These are phyloP conservation scores for Dactylellina haptotyla DNA, from an alignment of 2,329 filamentous ascomycete species.

Conservation along the genomic window DNA sequence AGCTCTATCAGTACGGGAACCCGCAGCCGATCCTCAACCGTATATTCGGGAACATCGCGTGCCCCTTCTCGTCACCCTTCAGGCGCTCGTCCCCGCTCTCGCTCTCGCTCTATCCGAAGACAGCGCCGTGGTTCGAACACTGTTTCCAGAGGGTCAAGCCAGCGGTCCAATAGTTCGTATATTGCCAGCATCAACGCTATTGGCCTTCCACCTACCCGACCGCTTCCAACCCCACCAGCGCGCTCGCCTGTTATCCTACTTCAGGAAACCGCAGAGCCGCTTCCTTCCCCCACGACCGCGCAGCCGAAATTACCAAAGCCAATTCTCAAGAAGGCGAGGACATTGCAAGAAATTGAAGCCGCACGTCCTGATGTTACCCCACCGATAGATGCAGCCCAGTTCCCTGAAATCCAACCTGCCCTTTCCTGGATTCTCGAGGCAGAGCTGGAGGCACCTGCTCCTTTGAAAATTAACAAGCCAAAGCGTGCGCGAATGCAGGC, in stretches of 20 bases:
- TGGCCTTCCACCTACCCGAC: conserved; percentile 47
- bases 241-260: conserved; percentile 32
- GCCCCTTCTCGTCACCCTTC: too few species aligned
- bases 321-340: conserved; percentile 47
- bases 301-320: conserved; percentile 49
- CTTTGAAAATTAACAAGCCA: conserved; percentile 48
- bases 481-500: conserved; percentile 54
- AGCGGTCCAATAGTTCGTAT: conserved; percentile 41
- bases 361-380: conserved; percentile 48
- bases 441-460: conserved; percentile 41
- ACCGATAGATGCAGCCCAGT: conserved; percentile 51
- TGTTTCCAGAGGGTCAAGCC: conserved; percentile 50
- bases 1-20: conserved; percentile 45
- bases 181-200: conserved; percentile 50
- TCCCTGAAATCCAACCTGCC: conserved; percentile 53
- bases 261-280: conserved; percentile 25
- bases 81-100: conserved; percentile 48
- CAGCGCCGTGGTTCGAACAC: conserved; percentile 52
- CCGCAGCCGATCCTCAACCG: conserved; percentile 49
- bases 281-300: conserved; percentile 14
- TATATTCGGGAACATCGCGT: conserved; percentile 48
- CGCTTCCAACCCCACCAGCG: conserved; percentile 49
- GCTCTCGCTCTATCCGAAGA: conserved; percentile 32
- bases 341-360: conserved; percentile 43
- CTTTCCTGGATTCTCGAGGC: conserved; percentile 53